Base-by-base conservation (phyloP, 2,329 filamentous ascomycete genomes). In the Pyrenophora tritici-repentis region DNA sequence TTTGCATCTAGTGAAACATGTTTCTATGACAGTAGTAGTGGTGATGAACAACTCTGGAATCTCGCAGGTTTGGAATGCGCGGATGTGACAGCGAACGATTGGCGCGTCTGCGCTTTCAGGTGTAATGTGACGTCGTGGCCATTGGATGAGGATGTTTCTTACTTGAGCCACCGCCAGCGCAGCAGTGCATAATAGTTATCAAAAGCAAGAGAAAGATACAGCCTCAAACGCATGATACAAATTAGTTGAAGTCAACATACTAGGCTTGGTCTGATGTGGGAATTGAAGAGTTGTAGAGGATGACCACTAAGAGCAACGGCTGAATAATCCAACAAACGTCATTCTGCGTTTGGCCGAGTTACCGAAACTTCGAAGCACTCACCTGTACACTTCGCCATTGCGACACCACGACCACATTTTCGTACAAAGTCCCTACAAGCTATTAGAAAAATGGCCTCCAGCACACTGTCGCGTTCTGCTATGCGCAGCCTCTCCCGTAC, bases 401-500 rank as follows among this genome's bases (percentile, higher is more conserved):
- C 51, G 46, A 52, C 42, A 43, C 44, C 46, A 42, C 26, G 2
- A 35, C 7, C 41, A 26, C 32, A 32, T 16, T 7, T 32, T 24
- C 7, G 18, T 4, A 53, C n/a, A 36, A 3, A 20, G 38, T 6
- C 34, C 17, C 34, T 13, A 18, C 18, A 16, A 2, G 37, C 20
- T 17, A 14, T 20, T 35, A 13, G 17, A 31, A 35, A 39, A 1
- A 74, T 73, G 71, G 47, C 69, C 4, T 68, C 62, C 22, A 63
- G 45, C 35, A 56, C 57, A 37, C 46, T 71, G 3, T 58, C 70
- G 12, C 67, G 67, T 22, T 56, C 60, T 50, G 66, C 63, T 29
- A 33, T 72, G 47, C 67, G 71, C 49, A 62, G 50, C 20, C 51
- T 73, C n/a, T 58, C 61, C 6, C 62, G 66, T 33, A 54, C 65